phyloP scores from a whole-genome alignment of 2,329 filamentous ascomycete genomes.

The Sphaerostilbella broomeana region DNA sequence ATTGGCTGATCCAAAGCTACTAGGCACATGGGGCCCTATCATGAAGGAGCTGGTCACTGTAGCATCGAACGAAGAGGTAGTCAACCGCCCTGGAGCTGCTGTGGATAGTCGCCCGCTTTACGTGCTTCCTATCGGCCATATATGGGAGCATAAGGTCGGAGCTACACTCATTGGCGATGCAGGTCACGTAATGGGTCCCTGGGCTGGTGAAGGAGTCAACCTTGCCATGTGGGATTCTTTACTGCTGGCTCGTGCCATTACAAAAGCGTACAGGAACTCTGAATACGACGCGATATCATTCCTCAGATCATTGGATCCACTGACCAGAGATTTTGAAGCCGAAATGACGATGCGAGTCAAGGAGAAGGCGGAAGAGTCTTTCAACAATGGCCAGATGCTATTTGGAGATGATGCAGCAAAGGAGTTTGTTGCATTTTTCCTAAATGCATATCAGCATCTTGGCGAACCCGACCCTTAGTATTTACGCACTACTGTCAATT shows the following conservation, averaged over 20 bases:
- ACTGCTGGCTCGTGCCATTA: conserved; percentile 32
- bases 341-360: conserved; percentile 13
- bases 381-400: conserved; percentile 6
- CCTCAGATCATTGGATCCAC: conserved; percentile 14
- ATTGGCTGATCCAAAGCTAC: conserved; percentile 15
- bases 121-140: conserved; percentile 36
- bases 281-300: conserved; percentile 11
- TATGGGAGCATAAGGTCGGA: conserved; percentile 36
- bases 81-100: conserved; percentile 12
- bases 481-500: too few relatives aligned
- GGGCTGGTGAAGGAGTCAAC: conserved; percentile 49
- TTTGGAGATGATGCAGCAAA: conserved; percentile 10
- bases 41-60: conserved; percentile 24
- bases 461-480: too few relatives aligned
- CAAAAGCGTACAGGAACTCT: neutral
- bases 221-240: conserved; percentile 44
- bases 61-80: conserved; percentile 22
- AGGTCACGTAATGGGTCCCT: conserved; percentile 47
- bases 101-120: conserved; percentile 21
- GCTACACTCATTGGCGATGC: conserved; percentile 49
- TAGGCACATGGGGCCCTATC: conserved; percentile 21
- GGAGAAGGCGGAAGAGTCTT: conserved; percentile 11
- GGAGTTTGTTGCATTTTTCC: too few relatives aligned
- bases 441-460: too few relatives aligned
- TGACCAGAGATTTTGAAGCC: conserved; percentile 20